Base-by-base conservation (phyloP, 2,329 filamentous ascomycete species). In the Hypoxylon sp. region DNA sequence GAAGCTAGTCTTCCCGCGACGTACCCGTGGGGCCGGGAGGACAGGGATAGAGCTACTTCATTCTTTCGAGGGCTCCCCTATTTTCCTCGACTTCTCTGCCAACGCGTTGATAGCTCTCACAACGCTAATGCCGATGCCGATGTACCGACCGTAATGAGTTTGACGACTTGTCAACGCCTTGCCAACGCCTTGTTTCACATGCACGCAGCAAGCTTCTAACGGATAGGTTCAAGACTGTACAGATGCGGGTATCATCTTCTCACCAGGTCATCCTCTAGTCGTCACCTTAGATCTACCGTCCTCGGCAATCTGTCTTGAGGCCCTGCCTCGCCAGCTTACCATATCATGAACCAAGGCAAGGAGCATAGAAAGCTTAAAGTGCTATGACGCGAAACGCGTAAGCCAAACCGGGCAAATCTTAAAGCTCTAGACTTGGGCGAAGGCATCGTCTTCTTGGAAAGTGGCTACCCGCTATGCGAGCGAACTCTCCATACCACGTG, bases 401-500 rank as follows among this genome's bases (percentile, higher is more conserved):
- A 44, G 30, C 34, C n/a, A n/a, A 44, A 51, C 43, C 20, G 41
- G 19, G 32, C 32, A 48, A 52, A 32, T n/a, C 39, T 41, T 49
- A 34, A 46, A 47, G 44, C 30, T 50, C 15, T 39, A 4, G 4
- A 6, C 44, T 15, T 17, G n/a, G 6, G n/a, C 5, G 44, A 54
- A 19, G 39, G 24, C 22, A 37, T 59, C 28, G 43, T 52, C 28
- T 34, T 46, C 48, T 60, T 54, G 41, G 28, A 30, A 48, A 41
- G 41, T 34, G 34, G 37, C 39, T 26, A 28, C 54, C 24, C 13
- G 30, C 50, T 46, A 55, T 41, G 49, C 46, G 26, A 53, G 52
- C 46, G 26, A 53, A 48, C 57, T 61, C 30, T 41, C 22, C 41
- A 50, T 58, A 53, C 46, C 54, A 57, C 49, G 49, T 54, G 47